Evolutionary conservation across 2,329 filamentous ascomycete genomes (phyloP), one percentile per base, ranked within the genome.

Genomic region (Chaetomiaceae sp.): DNA sequence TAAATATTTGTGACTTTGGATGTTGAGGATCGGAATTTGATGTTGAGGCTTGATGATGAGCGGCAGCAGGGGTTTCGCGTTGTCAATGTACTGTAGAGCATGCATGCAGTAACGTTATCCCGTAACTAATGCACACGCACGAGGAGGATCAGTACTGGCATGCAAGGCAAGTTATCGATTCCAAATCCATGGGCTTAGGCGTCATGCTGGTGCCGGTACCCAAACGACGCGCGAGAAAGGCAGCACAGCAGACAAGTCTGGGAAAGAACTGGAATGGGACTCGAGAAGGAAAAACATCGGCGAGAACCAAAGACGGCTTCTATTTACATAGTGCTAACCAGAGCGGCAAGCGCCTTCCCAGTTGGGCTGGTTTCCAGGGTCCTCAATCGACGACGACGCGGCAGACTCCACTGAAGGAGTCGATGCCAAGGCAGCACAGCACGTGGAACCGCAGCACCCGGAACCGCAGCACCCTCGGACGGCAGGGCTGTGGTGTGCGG

Each of bases 281-380:
- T n/a, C n/a, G n/a, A 9, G 20, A 32, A 33, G 16, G 32, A 38
- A 45, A 30, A 49, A 36, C 30, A 25, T 27, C 20, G 33, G 20
- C 20, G 18, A 14, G 16, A 41, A 29, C 25, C 23, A 27, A 16
- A 16, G 20, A 10, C n/a, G 38, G 21, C 20, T 29, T 30, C 30
- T 48, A 21, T 46, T 40, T 38, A 52, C 49, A 34, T n/a, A n/a
- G n/a, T n/a, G n/a, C n/a, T n/a, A n/a, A n/a, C n/a, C n/a, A 33
- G 42, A 52, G 6, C 27, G 49, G 49, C 33, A 52, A 38, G 49
- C 34, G 49, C 50, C 30, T 30, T 48, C 43, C 29, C 6, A 29
- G 27, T 40, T 42, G 27, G 43, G 20, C 49, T 13, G 38, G 25
- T 45, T 25, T 45, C 42, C 42, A 37, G 36, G 50, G 43, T 47